phyloP scores from a whole-genome alignment of 495 filamentous ascomycete species.

The Neurospora pannonica region DNA sequence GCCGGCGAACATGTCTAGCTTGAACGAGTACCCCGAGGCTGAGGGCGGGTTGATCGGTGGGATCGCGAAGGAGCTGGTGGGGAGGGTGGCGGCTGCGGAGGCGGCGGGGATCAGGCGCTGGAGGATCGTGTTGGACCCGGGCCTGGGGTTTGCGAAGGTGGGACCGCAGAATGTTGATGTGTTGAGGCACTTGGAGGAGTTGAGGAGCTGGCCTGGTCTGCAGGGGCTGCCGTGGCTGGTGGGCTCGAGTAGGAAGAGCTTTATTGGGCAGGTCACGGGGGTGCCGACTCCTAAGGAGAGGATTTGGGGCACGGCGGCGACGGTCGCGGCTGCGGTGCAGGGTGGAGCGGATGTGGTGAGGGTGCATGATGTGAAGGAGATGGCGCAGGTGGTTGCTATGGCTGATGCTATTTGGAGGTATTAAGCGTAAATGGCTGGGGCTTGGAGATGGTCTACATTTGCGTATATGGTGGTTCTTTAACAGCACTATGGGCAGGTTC shows the following conservation, averaged over 20 bases:
- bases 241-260: constrained; percentile 82
- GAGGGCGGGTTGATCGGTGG: constrained; percentile 56
- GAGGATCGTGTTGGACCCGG: constrained; percentile 92
- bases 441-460: background rate
- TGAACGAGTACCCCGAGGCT: constrained; percentile 55
- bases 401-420: constrained; percentile 80
- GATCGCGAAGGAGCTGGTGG: constrained; percentile 59
- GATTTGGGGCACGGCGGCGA: constrained; percentile 79
- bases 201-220: constrained; percentile 55
- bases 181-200: constrained; percentile 51
- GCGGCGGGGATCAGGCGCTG: constrained; percentile 76
- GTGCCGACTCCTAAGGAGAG: constrained; percentile 51
- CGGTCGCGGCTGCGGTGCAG: constrained; percentile 75
- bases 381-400: constrained; percentile 79
- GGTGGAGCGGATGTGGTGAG: constrained; percentile 93
- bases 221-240: constrained; percentile 78
- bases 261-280: constrained; percentile 75
- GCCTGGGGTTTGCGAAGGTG: constrained; percentile 86
- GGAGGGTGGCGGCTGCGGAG: constrained; percentile 66
- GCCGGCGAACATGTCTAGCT: constrained; percentile 68
- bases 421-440: background rate
- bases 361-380: constrained; percentile 89
- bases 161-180: constrained; percentile 72
- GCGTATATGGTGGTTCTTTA: background rate
- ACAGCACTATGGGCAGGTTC: background rate